phyloP scores from a whole-genome alignment of 1,284 basidiomycete species.

The Wolfiporia cocos region DNA sequence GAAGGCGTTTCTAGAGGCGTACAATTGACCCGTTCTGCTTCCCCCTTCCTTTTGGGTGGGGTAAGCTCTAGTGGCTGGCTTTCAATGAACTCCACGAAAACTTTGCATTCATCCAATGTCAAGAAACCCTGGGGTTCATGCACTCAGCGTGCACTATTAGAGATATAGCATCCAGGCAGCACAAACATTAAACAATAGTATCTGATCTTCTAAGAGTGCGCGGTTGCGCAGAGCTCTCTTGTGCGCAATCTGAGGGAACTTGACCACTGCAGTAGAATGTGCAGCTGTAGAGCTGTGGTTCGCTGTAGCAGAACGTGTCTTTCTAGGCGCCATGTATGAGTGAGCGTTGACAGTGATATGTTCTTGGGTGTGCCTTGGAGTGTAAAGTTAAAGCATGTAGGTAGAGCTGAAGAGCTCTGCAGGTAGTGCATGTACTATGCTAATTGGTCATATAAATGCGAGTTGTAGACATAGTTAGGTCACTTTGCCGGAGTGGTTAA shows the following conservation, averaged over 20 bases:
- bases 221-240: conserved; percentile 41
- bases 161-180: not conserved
- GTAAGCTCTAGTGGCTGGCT: conserved; percentile 61
- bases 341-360: no score
- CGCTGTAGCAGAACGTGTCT: conserved; percentile 3
- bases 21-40: conserved; percentile 75
- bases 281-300: conserved; percentile 1
- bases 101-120: conserved; percentile 55
- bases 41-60: conserved; percentile 68
- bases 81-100: conserved; percentile 59
- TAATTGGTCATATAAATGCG: no score
- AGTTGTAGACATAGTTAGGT: conserved; percentile 28
- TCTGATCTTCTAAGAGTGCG: conserved; percentile 55
- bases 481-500: conserved; percentile 92
- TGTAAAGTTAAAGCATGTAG: no score
- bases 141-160: conserved; percentile 2
- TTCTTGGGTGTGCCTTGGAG: no score
- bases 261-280: not conserved
- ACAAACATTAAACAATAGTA: conserved; percentile 57
- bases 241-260: conserved; percentile 27
- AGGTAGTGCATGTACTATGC: no score
- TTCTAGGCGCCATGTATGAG: not conserved
- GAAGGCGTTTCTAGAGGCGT: conserved; percentile 17
- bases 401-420: no score
- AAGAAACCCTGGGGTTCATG: conserved; percentile 44